Evolutionary conservation across 2,329 filamentous ascomycete genomes (phyloP).

Genomic region (Trichoderma sp.): DNA sequence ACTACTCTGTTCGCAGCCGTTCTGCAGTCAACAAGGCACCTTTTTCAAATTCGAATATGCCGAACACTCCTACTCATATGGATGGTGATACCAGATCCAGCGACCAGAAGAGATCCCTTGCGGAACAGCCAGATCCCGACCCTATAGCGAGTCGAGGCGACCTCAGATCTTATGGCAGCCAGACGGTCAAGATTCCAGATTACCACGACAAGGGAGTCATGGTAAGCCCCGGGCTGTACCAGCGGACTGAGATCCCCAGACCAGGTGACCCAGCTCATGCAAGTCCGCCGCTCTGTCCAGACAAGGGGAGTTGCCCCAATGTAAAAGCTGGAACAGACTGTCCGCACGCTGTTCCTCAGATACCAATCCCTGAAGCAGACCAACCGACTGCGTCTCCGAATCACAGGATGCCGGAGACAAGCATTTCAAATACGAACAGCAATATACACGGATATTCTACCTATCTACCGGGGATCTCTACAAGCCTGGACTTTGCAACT

Average conservation of each 20-base stretch:
- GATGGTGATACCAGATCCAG: neutral
- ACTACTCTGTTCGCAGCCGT: neutral
- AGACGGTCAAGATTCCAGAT: neutral
- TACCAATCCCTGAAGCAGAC: neutral
- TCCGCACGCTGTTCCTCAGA: neutral
- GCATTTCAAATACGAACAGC: neutral
- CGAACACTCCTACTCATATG: neutral
- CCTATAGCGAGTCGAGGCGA: neutral
- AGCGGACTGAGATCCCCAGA: neutral
- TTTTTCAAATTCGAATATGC: neutral
- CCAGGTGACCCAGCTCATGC: neutral
- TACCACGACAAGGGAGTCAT: slow-evolving; percentile 34
- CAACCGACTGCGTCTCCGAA: neutral
- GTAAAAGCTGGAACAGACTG: neutral
- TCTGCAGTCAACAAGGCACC: neutral
- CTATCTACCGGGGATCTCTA: neutral
- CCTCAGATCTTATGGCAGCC: no score
- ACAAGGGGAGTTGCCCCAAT: neutral
- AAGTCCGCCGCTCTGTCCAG: neutral
- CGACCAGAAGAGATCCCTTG: neutral
- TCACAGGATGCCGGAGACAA: neutral
- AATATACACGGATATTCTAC: neutral
- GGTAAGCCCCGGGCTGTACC: slow-evolving; percentile 25
- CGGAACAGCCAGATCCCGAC: neutral
- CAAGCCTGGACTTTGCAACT: neutral